Evolutionary conservation across 257 asterid genomes (phyloP), one percentile per base, ranked within the genome.

Genomic region (Solanum chilense): DNA sequence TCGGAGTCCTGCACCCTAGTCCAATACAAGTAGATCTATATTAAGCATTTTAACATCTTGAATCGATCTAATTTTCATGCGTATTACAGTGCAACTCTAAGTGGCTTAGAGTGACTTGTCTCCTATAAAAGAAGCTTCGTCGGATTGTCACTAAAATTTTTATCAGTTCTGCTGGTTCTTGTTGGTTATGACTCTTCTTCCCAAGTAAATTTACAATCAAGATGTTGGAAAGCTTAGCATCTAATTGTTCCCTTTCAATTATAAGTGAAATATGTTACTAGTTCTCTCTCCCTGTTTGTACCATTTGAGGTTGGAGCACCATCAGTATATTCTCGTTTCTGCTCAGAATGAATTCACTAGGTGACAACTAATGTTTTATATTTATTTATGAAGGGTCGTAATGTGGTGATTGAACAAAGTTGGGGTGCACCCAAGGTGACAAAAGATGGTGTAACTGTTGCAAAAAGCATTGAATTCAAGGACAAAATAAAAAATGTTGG

Each of bases 361-460:
- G 42, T 71, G 82, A 78, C 39, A 11, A 27, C 75, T 87, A 23
- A 27, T 47, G 9, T 3, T 85, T 44, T 81, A 8, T 39, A 25
- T 75, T 14, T 18, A 39, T 73, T 68, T 73, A 35, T 76, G 31
- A 74, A 93, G 94, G 94, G 93, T 13, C 92, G 93, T 42, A 90
- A 90, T 92, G 93, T 93, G 62, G 86, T 92, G 42, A 76, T 93
- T 69, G 95, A 93, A 85, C 95, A 93, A 89, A 93, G 94, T 84
- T 92, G 89, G 78, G 95, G 94, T 74, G 90, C 92, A 25, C 93
- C 95, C 20, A 92, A 93, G 90, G 93, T 92, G 69, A 93, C 93
- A 25, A 93, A 93, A 83, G 95, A 93, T 90, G 94, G 95, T 87
- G 93, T 92, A 27, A 91, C 94, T 21, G 93, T 93, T 64, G 94